Evolutionary conservation across 2,329 filamentous ascomycete genomes (phyloP).

Genomic region (Paraphaeosphaeria sporulosa): DNA sequence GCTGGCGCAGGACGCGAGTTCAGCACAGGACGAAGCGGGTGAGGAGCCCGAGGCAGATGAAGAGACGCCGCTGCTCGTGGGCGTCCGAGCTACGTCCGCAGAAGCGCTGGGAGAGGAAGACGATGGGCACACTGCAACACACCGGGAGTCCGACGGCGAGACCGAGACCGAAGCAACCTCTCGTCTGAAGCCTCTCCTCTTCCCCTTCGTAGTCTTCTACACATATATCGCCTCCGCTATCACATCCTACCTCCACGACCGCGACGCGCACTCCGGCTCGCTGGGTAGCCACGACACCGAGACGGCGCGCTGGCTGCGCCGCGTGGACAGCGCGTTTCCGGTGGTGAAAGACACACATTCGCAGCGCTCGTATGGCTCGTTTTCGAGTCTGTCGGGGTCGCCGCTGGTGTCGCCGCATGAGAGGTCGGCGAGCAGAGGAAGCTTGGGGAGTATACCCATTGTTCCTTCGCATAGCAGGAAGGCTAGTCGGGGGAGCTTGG

Average conservation of each 20-base stretch:
- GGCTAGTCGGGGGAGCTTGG: background rate
- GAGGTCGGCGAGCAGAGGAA: background rate
- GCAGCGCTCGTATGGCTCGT: background rate
- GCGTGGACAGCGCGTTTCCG: background rate
- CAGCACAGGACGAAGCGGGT: background rate
- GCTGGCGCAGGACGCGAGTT: background rate
- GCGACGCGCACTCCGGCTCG: background rate
- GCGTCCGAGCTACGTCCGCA: no score
- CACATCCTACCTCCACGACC: background rate
- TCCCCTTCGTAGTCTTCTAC: background rate
- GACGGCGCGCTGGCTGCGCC: slow-evolving; percentile 3
- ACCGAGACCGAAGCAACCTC: background rate
- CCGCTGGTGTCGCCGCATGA: background rate
- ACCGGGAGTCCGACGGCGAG: no score
- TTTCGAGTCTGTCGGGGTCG: background rate
- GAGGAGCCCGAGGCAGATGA: background rate
- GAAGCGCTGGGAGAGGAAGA: no score
- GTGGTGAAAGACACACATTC: background rate
- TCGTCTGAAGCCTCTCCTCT: background rate
- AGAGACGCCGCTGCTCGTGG: no score
- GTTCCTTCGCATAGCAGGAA: background rate
- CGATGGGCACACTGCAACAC: no score
- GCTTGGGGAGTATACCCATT: background rate
- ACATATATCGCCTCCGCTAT: background rate
- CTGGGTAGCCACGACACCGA: slow-evolving; percentile 4